Percentiles rank a stretch among this genome's conserved stretches.
Conservation (phyloP, 2,329 filamentous ascomycete species). For the Aschersonia sp. region DNA sequence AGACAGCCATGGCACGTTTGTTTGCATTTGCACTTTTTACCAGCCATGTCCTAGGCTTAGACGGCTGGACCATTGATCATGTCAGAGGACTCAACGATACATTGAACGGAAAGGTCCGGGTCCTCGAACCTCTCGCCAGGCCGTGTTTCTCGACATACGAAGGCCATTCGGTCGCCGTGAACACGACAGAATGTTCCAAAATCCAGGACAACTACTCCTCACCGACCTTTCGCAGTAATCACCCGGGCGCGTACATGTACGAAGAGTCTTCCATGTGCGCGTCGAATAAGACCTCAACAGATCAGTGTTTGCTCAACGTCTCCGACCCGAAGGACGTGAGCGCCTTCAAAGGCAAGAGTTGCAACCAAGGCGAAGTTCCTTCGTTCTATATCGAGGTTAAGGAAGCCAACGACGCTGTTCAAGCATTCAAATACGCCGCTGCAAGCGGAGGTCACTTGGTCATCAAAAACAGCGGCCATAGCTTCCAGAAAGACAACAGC, state of each 20-base stretch:
- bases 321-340: conserved; percentile 1
- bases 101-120: conserved; percentile 2
- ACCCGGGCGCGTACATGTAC: conserved; percentile 8
- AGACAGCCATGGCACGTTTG: not conserved
- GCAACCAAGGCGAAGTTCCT: conserved; percentile 6
- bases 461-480: conserved; percentile 6
- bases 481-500: conserved; percentile 3
- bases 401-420: conserved; percentile 4
- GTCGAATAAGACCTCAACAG: conserved; percentile 4
- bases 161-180: conserved; percentile 1
- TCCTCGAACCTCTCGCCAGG: conserved; percentile 5
- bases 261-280: conserved; percentile 6
- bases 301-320: conserved; percentile 6
- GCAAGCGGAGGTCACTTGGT: not conserved
- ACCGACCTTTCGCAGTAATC: conserved; percentile 3
- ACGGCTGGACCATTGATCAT: not conserved
- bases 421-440: conserved; percentile 4
- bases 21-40: not conserved
- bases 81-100: conserved; percentile 4
- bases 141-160: conserved; percentile 8
- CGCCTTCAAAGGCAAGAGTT: conserved; percentile 2
- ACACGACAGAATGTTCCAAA: conserved; percentile 4
- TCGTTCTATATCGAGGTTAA: conserved; percentile 4
- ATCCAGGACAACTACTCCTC: conserved; percentile 5
- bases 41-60: not conserved